Evolutionary conservation across 2,329 filamentous ascomycete species (phyloP).

Genomic region (Penicillium crustosum): DNA sequence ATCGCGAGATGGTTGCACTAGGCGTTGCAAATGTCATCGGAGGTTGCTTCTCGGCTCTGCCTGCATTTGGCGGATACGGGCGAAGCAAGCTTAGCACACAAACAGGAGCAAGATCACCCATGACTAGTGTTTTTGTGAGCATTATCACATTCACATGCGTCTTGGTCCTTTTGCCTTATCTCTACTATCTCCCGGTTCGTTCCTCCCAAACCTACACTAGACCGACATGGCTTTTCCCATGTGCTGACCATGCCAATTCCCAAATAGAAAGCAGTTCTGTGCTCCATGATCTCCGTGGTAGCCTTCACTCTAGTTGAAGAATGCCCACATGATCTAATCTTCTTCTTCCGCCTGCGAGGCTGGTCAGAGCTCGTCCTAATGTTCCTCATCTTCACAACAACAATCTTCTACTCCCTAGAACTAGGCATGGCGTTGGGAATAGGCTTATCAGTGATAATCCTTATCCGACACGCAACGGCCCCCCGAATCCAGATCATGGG

Average conservation of each 20-base stretch:
- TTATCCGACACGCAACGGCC: constrained; percentile 86
- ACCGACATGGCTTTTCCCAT: background rate
- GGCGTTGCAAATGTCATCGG: constrained; percentile 89
- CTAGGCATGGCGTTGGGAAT: constrained; percentile 93
- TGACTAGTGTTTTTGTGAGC: constrained; percentile 87
- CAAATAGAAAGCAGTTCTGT: constrained; percentile 82
- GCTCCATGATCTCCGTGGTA: constrained; percentile 90
- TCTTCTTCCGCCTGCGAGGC: constrained; percentile 82
- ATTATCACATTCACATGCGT: constrained; percentile 79
- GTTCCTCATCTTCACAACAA: constrained; percentile 84
- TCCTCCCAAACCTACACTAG: background rate
- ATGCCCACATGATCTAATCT: constrained; percentile 84
- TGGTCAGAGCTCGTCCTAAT: constrained; percentile 86
- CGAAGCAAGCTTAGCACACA: constrained; percentile 92
- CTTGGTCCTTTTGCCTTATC: constrained; percentile 79
- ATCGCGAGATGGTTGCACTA: constrained; percentile 88
- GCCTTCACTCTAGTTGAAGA: constrained; percentile 95
- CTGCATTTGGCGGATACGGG: constrained; percentile 93
- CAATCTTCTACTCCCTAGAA: constrained; percentile 92
- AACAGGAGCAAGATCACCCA: constrained; percentile 87
- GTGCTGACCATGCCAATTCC: constrained; percentile 2
- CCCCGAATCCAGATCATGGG: constrained; percentile 96
- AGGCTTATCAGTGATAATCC: constrained; percentile 81
- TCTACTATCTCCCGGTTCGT: constrained; percentile 92
- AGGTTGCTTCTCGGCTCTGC: constrained; percentile 86